Conservation (phyloP, 306 rosid genomes). For the Mucuna pruriens region DNA sequence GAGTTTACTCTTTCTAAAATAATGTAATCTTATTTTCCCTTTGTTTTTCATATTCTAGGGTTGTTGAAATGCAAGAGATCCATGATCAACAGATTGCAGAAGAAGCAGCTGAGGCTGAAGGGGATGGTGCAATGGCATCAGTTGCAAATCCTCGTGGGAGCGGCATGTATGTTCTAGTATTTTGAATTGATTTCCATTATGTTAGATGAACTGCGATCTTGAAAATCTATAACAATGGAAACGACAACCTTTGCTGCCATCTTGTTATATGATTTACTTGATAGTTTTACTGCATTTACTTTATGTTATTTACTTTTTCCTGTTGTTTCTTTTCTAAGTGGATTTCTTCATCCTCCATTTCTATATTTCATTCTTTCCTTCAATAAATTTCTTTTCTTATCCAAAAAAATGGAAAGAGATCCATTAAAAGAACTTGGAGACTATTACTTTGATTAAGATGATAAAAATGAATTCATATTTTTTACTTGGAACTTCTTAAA, state of each 20-base stretch:
- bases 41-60: conserved; percentile 53
- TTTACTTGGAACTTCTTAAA: background rate
- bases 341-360: background rate
- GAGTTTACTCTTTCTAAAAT: conserved; percentile 29
- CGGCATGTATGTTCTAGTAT: conserved; percentile 53
- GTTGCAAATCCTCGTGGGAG: conserved; percentile 75
- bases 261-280: conserved; percentile 7
- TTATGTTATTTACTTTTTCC: background rate
- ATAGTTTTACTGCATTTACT: background rate
- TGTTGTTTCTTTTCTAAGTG: background rate
- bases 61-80: conserved; percentile 98
- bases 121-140: conserved; percentile 76
- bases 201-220: conserved; percentile 29
- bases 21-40: conserved; percentile 33
- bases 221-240: conserved; percentile 29
- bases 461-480: conserved; percentile 5
- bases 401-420: too few species aligned
- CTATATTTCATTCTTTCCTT: background rate
- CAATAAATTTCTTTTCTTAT: too few species aligned
- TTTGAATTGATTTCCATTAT: conserved; percentile 39
- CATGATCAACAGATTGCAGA: conserved; percentile 96
- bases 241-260: conserved; percentile 11
- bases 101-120: conserved; percentile 99
- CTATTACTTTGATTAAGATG: background rate
- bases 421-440: background rate